A percentile compares a stretch with the other conserved stretches of the same genome.
These are phyloP conservation scores for Quercus ilex DNA, from an alignment of 306 rosid genomes.

Conservation along the genomic window DNA sequence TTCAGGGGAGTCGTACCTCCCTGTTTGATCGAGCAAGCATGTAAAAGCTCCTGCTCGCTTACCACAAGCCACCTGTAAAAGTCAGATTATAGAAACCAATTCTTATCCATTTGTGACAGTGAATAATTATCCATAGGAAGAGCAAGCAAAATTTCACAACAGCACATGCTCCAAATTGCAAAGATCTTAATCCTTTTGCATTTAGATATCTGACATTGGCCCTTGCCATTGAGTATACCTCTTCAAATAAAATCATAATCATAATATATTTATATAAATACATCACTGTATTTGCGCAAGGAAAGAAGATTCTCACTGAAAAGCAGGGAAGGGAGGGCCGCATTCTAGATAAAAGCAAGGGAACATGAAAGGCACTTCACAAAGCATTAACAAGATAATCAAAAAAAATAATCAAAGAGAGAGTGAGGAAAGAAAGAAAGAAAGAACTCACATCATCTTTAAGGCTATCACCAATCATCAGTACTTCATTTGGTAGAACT, in stretches of 20 bases:
- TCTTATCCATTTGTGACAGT: neutral
- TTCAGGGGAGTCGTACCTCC: slow-evolving; percentile 62
- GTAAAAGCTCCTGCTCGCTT: slow-evolving; percentile 83
- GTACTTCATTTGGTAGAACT: slow-evolving; percentile 78
- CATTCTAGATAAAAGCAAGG: neutral
- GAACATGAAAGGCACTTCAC: neutral
- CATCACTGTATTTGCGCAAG: neutral
- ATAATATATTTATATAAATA: neutral
- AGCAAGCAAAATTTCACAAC: neutral
- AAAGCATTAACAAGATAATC: neutral
- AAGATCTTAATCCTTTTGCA: neutral
- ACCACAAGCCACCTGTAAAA: slow-evolving; percentile 73
- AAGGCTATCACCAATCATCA: slow-evolving; percentile 94
- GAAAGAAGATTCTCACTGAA: neutral
- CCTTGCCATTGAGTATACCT: neutral
- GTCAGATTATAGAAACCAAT: slow-evolving; percentile 1
- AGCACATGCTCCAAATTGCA: neutral
- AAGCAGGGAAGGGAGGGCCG: neutral
- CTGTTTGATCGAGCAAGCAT: slow-evolving; percentile 82
- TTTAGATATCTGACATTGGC: neutral
- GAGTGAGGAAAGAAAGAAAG: neutral
- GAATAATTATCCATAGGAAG: neutral
- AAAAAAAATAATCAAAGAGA: neutral
- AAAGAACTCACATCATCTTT: slow-evolving; percentile 73
- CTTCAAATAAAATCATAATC: neutral